Base-by-base conservation (phyloP, 2,329 filamentous ascomycete species). In the Fusarium pseudoanthophilum region DNA sequence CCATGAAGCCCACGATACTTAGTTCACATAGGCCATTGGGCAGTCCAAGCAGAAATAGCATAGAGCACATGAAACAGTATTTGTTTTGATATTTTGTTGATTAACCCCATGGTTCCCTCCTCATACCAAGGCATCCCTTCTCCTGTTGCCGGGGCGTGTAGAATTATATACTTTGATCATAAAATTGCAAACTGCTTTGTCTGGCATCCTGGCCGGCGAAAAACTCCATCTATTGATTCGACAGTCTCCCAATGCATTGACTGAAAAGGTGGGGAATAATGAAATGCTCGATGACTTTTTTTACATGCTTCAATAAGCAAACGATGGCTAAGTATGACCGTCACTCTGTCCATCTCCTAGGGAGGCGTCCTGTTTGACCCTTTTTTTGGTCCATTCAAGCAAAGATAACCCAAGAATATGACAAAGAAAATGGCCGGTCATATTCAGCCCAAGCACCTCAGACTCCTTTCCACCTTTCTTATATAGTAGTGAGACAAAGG, bases 401-500 rank as follows among this genome's bases (percentile, higher is more conserved):
- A 52, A 64, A 67, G 55, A 75, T 64, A 40, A 53, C 49, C 63
- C 65, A 72, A 73, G 59, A 36, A 71, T 66, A 64, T 64, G 67
- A 69, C 43, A 69, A 64, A 73, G 66, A 68, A 64, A 72, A 71
- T 68, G 67, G 72, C 64, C 62, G 71, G 55, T 75, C 71, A 72
- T 69, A 57, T 70, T 72, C 69, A 78, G 69, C 75, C 69, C 68
- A 74, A 68, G 69, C 73, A 72, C 77, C 75, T 52, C 42, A 58
- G 67, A 78, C 77, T 76, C 79, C 79, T 60, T 67, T 70, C 72
- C 71, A 57, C 52, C 69, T 70, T 55, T 74, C 70, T 72, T 76
- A 75, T 78, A 72, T 77, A 76, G 36, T 73, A 76, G 37, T 73
- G 58, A 72, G 66, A 81, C 78, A 80, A 77, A 80, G 63, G 78